Evolutionary conservation across 805 yeast genomes (phyloP), one percentile per base, ranked within the genome.

Genomic region (Kodamaea kakaduensis): DNA sequence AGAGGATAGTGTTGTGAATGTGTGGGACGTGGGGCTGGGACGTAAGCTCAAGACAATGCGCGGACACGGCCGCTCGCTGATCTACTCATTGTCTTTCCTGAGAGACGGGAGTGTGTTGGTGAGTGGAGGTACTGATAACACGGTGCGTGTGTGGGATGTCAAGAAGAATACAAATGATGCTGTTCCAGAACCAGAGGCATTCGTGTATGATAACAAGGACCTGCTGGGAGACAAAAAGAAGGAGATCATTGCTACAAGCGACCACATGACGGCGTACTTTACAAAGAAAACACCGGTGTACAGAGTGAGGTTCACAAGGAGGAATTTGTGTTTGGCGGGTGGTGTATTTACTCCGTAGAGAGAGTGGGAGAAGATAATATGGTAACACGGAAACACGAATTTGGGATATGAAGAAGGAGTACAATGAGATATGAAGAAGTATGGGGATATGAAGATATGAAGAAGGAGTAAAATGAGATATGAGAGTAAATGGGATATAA

Each of bases 1-100:
- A 36, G 97, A 88, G 54, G 97, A 93, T 57, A 78, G 88, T 27
- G 74, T 83, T 7, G 84, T 93, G 22, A 82, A 83, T 53, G 71
- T 93, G 25, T 93, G 97, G 95, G 99, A 93, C 63, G 78, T 85
- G 37, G 95, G 96, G 2, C 75, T 89, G 2, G 97, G 97, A 15
- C 73, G 95, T 45, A 68, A 88, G 34, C 66, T 93, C 45, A 93
- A 93, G 60, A 71, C 85, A 7, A 86, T 93, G 97, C 75, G 86
- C 39, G 98, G 98, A 0, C 98, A 93, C 56, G 97, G 96, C 19
- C 69, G 85, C 44, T 76, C 84, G 19, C 78, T 95, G 2, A 81
- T 93, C 25, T 83, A 89, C 57, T 85, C 96, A 5, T 67, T 93
- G 42, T 72, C 84, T 4, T 90, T 87, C 58, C 82, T 90, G 24